Conservation (phyloP, 2,329 filamentous ascomycete species). For the Purpureocillium lavendulum region DNA sequence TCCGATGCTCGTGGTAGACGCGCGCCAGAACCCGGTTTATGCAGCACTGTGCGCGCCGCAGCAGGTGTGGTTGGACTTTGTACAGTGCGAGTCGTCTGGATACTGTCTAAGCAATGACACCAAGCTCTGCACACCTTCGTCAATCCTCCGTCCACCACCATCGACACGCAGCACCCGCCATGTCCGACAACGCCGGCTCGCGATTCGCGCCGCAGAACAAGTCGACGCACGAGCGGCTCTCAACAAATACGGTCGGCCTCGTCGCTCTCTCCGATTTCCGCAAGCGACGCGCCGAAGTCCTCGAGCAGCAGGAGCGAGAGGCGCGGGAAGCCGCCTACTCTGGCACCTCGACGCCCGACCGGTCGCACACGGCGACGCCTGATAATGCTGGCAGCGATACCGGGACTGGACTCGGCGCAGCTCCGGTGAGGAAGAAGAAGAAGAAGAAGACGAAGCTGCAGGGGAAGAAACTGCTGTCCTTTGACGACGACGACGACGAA, state of each 20-base stretch:
- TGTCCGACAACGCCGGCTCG: constrained; percentile 34
- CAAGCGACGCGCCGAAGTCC: constrained; percentile 88
- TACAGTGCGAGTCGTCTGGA: too few relatives aligned
- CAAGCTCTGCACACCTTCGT: too few relatives aligned
- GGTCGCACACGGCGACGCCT: constrained; percentile 39
- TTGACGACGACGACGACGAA: constrained; percentile 61
- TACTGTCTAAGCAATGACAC: too few relatives aligned
- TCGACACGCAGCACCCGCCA: constrained; percentile 10
- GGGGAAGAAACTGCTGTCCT: constrained; percentile 47
- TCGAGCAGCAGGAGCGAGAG: constrained; percentile 83
- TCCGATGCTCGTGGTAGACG: too few relatives aligned
- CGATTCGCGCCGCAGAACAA: constrained; percentile 70
- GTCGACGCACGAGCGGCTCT: constrained; percentile 73
- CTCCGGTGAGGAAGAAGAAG: constrained; percentile 22
- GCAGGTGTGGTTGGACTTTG: too few relatives aligned
- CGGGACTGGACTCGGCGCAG: constrained; percentile 11
- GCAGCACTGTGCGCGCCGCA: too few relatives aligned
- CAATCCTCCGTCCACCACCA: not conserved
- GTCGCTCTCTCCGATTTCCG: constrained; percentile 90
- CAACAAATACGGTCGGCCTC: constrained; percentile 81
- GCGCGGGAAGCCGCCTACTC: constrained; percentile 53
- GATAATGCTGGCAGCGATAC: constrained; percentile 30
- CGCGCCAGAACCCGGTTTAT: too few relatives aligned
- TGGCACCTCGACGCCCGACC: constrained; percentile 37
- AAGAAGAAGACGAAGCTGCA: constrained; percentile 39